Percentiles rank a stretch among this genome's conserved stretches.
phyloP scores from a whole-genome alignment of 192 early-diverging fungal genomes.

The Entomortierella parvispora region DNA sequence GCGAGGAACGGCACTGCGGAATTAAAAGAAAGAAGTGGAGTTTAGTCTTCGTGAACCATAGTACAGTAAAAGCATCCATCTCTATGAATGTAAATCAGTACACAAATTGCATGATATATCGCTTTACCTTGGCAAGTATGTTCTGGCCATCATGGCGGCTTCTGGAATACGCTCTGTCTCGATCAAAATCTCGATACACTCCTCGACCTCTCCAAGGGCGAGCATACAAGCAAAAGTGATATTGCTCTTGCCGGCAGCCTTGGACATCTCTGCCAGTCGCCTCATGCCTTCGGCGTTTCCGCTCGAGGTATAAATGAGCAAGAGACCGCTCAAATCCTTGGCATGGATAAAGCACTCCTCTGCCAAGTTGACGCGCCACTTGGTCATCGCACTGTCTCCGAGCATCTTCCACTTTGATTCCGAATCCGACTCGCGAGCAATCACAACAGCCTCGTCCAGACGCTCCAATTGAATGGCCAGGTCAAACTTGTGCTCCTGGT shows the following conservation, averaged over 20 bases:
- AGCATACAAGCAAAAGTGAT: constrained; percentile 91
- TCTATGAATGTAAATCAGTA: background rate
- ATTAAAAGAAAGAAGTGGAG: background rate
- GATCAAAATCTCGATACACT: constrained; percentile 88
- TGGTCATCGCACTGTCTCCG: constrained; percentile 87
- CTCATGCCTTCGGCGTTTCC: constrained; percentile 86
- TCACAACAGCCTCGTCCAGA: constrained; percentile 86
- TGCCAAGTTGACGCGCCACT: constrained; percentile 92
- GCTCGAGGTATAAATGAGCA: constrained; percentile 91
- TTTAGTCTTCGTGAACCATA: background rate
- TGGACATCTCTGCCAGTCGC: constrained; percentile 76
- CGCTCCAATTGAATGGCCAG: constrained; percentile 89
- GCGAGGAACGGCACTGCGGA: constrained; percentile 64
- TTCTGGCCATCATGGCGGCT: constrained; percentile 93
- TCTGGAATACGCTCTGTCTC: constrained; percentile 93
- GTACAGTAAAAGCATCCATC: no score
- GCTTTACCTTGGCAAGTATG: constrained; percentile 79
- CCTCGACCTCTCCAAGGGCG: constrained; percentile 77
- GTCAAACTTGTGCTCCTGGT: constrained; percentile 96
- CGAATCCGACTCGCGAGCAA: constrained; percentile 85
- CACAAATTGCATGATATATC: background rate
- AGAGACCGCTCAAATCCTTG: constrained; percentile 90
- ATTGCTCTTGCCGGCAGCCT: constrained; percentile 85
- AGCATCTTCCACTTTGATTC: constrained; percentile 96
- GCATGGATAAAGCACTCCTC: constrained; percentile 91